Conservation (phyloP, 1,139 yeast species). For the Debaryomycetaceae sp. region DNA sequence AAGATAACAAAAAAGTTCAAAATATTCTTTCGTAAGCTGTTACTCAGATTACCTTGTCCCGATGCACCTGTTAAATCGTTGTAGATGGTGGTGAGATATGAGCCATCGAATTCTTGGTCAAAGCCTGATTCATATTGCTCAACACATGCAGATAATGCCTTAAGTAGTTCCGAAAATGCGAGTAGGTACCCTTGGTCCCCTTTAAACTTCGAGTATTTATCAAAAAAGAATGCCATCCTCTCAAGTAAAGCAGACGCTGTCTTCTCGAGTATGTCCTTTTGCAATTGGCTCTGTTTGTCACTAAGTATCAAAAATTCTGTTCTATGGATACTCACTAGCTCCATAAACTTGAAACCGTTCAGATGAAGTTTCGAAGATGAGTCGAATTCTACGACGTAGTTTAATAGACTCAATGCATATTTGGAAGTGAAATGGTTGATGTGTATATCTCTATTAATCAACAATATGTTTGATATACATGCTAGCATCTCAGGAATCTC, state of each 20-base stretch:
- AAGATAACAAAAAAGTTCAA: neutral
- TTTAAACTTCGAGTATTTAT: neutral
- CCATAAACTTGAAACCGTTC: conserved; percentile 8
- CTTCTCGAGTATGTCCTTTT: conserved; percentile 5
- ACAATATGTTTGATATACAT: conserved; percentile 22
- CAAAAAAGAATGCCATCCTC: conserved; percentile 14
- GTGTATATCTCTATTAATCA: conserved; percentile 24
- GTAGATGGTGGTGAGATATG: neutral
- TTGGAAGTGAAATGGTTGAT: conserved; percentile 16
- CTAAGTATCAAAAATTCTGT: conserved; percentile 24
- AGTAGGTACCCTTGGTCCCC: conserved; percentile 8
- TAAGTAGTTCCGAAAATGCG: conserved; percentile 24
- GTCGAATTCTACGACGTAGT: neutral
- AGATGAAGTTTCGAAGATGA: neutral
- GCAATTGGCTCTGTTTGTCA: conserved; percentile 8
- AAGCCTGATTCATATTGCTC: neutral
- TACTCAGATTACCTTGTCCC: neutral
- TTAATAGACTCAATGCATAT: conserved; percentile 13
- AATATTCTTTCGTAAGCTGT: neutral
- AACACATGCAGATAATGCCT: conserved; percentile 16
- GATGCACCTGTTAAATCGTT: neutral
- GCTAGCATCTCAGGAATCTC: conserved; percentile 20
- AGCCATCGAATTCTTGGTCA: neutral
- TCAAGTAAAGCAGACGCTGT: conserved; percentile 12
- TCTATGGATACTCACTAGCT: conserved; percentile 23